Evolutionary conservation across 495 filamentous ascomycete species (phyloP).

Genomic region (Venustampulla echinocandica): DNA sequence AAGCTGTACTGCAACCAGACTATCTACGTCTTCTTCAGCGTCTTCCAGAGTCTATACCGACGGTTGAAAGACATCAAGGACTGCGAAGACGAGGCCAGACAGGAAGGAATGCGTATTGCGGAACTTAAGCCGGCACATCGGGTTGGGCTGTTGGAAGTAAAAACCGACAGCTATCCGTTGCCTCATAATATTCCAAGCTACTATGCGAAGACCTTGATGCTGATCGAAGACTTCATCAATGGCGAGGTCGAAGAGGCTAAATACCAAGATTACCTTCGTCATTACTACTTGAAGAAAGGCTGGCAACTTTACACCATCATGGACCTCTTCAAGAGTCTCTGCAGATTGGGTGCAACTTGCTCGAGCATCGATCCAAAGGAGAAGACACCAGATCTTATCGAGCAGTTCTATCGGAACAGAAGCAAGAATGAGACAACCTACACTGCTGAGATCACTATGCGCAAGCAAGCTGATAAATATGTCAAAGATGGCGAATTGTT

Average conservation of each 20-base stretch:
- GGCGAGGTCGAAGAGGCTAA: slow-evolving; percentile 70
- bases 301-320: slow-evolving; percentile 87
- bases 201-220: slow-evolving; percentile 49
- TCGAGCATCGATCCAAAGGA: slow-evolving; percentile 79
- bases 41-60: slow-evolving; percentile 81
- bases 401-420: slow-evolving; percentile 73
- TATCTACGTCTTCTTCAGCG: slow-evolving; percentile 86
- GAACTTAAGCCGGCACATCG: slow-evolving; percentile 70
- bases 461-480: slow-evolving; percentile 78
- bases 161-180: slow-evolving; percentile 19
- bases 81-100: slow-evolving; percentile 58
- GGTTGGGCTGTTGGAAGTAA: slow-evolving; percentile 52
- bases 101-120: slow-evolving; percentile 61
- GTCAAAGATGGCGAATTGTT: slow-evolving; percentile 88
- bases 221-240: slow-evolving; percentile 74
- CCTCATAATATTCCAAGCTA: slow-evolving; percentile 29
- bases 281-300: slow-evolving; percentile 78
- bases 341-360: slow-evolving; percentile 65
- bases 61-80: slow-evolving; percentile 75
- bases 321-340: slow-evolving; percentile 68
- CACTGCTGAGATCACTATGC: slow-evolving; percentile 72
- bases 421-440: slow-evolving; percentile 74
- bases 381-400: slow-evolving; percentile 76
- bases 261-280: slow-evolving; percentile 82
- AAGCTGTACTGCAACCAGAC: slow-evolving; percentile 84